phyloP scores from a whole-genome alignment of 441 rosid genomes.

The Hura crepitans region DNA sequence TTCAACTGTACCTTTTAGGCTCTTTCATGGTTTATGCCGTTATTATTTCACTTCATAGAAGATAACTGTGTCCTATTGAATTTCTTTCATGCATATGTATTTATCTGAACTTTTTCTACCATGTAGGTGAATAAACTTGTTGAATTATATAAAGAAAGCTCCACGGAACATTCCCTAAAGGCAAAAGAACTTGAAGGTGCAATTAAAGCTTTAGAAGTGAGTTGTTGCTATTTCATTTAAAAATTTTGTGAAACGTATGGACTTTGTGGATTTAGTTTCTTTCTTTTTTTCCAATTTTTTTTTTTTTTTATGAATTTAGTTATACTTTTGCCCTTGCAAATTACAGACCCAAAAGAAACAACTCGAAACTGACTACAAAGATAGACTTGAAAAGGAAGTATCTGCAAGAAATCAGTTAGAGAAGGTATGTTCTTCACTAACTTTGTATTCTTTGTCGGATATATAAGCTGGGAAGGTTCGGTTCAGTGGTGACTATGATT shows the following conservation, averaged over 20 bases:
- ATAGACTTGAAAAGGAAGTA: constrained; percentile 68
- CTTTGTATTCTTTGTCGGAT: background rate
- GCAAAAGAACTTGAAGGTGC: constrained; percentile 98
- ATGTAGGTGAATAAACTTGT: constrained; percentile 82
- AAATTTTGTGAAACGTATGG: constrained; percentile 8
- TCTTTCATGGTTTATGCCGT: background rate
- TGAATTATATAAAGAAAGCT: constrained; percentile 84
- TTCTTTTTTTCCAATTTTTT: background rate
- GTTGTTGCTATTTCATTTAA: constrained; percentile 6
- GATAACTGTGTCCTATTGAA: background rate
- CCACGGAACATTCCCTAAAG: constrained; percentile 89
- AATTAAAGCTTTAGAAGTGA: constrained; percentile 86
- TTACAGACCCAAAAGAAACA: constrained; percentile 65
- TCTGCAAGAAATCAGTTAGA: constrained; percentile 52
- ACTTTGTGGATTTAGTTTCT: background rate
- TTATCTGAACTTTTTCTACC: constrained; percentile 1
- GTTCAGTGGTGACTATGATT: background rate
- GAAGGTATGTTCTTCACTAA: constrained; percentile 48
- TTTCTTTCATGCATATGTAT: background rate
- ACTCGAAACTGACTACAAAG: constrained; percentile 69
- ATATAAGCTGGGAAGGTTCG: background rate
- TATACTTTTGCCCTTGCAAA: constrained; percentile 5
- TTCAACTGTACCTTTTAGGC: background rate
- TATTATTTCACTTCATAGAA: background rate
- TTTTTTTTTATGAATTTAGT: background rate